Evolutionary conservation across 1,284 basidiomycete genomes (phyloP), one percentile per base, ranked within the genome.

Genomic region (Fomitopsis betulina): DNA sequence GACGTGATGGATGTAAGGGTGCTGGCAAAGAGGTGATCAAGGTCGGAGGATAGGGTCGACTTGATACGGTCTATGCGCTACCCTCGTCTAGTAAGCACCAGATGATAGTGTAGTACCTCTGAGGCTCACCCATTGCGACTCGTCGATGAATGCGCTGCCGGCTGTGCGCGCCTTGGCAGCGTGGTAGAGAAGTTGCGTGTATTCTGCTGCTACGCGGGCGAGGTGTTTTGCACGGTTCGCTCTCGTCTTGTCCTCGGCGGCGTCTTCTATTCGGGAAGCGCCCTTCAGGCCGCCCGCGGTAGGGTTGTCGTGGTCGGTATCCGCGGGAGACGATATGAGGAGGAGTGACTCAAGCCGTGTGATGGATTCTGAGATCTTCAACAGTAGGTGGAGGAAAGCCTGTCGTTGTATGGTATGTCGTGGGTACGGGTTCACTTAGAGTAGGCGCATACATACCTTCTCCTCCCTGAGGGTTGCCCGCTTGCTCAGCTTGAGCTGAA

Each of bases 181-280:
- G 64, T 97, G 90, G 70, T 98, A 98, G 37, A 94, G 78, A n/a
- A 98, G 80, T 69, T 98, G 94, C 2, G 85, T 93, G 70, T 96
- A 97, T 72, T 97, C 96, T 12, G 87, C 80, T 12, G 94, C 93
- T 15, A 95, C 90, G 53, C 95, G 85, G 15, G 85, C 82, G 4
- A 98, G 80, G 67, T 94, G 87, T 71, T 97, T 97, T 4, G 89
- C 88, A 32, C 83, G 83, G 62, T 84, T 89, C 4, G 80, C 82
- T 55, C 81, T 80, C 33, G 78, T 72, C 65, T 88, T 76, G 56
- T 79, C 76, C 15, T 81, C 74, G 19, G 53, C 53, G 12, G 56
- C 71, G 23, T 69, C 70, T 1, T 70, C 70, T 6, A 51, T 21
- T 7, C 63, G 63, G 15, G 61, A 66, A 3, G 73, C 59, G 39